These are phyloP conservation scores for Arabidopsis suecica DNA, from an alignment of 345 rosid genomes.

Conservation along the genomic window DNA sequence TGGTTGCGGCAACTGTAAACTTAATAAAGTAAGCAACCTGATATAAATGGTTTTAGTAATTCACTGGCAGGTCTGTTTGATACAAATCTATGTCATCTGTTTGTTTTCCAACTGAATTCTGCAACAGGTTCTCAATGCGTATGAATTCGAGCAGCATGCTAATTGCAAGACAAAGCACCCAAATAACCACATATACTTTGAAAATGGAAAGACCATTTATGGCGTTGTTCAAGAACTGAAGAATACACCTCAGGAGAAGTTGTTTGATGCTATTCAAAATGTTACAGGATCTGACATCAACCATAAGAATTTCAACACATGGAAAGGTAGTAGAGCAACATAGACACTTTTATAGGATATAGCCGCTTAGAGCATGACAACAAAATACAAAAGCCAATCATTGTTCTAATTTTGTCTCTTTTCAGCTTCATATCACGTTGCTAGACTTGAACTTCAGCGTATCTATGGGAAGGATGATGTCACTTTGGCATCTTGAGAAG, in stretches of 20 bases:
- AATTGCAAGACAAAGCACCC: conserved; percentile 95
- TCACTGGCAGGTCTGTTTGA: conserved; percentile 23
- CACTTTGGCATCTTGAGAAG: conserved; percentile 44
- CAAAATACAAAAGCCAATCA: conserved; percentile 29
- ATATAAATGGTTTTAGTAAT: conserved; percentile 23
- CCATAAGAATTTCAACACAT: conserved; percentile 77
- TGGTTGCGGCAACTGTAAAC: conserved; percentile 74
- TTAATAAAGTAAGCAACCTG: conserved; percentile 61
- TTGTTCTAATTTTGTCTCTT: conserved; percentile 27
- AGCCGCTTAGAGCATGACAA: conserved; percentile 25
- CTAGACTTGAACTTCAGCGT: conserved; percentile 87
- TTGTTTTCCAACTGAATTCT: conserved; percentile 30
- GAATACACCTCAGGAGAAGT: conserved; percentile 74
- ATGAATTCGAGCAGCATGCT: conserved; percentile 92
- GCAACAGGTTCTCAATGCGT: conserved; percentile 82
- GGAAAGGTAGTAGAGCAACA: conserved; percentile 71
- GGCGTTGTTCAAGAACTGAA: conserved; percentile 88
- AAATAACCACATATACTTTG: conserved; percentile 89
- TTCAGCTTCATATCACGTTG: conserved; percentile 84
- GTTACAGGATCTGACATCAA: conserved; percentile 84
- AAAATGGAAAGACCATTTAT: conserved; percentile 93
- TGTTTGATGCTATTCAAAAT: conserved; percentile 78
- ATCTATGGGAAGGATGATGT: conserved; percentile 74
- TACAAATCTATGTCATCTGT: conserved; percentile 7
- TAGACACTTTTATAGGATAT: conserved; percentile 4